Percentiles rank a stretch among this genome's conserved stretches.
Evolutionary conservation across 2,329 filamentous ascomycete species (phyloP).

Genomic region (Aspergillus awamori): DNA sequence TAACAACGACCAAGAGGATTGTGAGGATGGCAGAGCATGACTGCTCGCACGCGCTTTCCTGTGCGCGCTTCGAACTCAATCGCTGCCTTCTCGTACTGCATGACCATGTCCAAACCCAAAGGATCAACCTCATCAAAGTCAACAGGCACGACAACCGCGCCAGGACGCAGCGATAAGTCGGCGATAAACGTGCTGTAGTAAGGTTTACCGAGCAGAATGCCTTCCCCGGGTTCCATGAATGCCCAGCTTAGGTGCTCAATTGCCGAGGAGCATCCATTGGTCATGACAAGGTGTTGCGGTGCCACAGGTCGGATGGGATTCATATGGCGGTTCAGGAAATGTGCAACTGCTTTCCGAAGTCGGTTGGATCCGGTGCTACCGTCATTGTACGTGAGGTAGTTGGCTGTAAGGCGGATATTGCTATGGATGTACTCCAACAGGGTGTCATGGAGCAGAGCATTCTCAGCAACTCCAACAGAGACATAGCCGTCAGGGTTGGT

Average conservation of each 20-base stretch:
- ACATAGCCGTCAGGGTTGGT: neutral
- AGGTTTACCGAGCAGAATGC: neutral
- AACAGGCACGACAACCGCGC: neutral
- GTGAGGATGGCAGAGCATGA: constrained; percentile 57
- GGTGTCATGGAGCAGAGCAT: neutral
- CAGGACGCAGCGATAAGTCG: neutral
- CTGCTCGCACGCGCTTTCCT: constrained; percentile 49
- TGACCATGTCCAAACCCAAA: neutral
- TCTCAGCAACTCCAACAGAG: neutral
- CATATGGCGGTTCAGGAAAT: neutral
- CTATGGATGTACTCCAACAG: neutral
- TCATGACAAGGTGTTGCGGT: neutral
- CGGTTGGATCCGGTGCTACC: neutral
- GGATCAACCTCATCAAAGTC: neutral
- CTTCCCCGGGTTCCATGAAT: neutral
- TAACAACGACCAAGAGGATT: constrained; percentile 58
- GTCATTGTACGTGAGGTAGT: neutral
- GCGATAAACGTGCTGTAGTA: neutral
- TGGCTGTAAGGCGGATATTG: neutral
- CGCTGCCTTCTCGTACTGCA: neutral
- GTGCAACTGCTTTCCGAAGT: neutral
- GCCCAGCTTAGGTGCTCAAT: neutral
- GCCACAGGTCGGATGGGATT: neutral
- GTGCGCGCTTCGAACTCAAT: neutral
- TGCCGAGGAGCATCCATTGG: neutral